phyloP scores from a whole-genome alignment of 768 basidiomycete genomes.

The Termitomyces sp. region DNA sequence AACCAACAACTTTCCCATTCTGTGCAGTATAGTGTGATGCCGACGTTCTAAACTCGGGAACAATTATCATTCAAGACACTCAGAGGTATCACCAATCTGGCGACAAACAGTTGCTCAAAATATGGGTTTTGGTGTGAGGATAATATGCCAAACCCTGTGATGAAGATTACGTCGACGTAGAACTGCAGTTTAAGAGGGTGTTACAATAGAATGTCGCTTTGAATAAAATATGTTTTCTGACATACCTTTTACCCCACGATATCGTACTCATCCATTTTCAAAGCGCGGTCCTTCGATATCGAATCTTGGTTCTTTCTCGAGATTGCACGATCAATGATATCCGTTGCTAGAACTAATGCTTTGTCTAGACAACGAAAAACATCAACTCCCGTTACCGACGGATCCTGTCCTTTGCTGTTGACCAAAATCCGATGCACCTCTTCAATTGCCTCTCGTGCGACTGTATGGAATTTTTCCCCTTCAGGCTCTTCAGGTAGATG shows the following conservation, averaged over 20 bases:
- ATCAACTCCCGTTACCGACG: constrained; percentile 19
- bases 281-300: constrained; percentile 22
- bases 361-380: constrained; percentile 17
- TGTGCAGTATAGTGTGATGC: no score
- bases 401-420: constrained; percentile 16
- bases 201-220: not conserved
- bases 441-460: constrained; percentile 23
- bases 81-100: not conserved
- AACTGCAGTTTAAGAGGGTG: not conserved
- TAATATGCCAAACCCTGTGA: not conserved
- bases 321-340: constrained; percentile 3
- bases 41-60: no score
- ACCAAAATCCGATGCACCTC: constrained; percentile 26
- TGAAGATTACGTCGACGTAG: not conserved
- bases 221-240: not conserved
- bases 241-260: constrained; percentile 20
- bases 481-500: constrained; percentile 9
- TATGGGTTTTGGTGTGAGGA: not conserved
- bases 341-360: constrained; percentile 18
- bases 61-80: no score
- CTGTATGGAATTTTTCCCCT: constrained; percentile 21
- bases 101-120: not conserved
- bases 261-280: constrained; percentile 26
- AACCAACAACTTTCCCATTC: no score
- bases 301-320: constrained; percentile 7